Evolutionary conservation across 2,329 filamentous ascomycete genomes (phyloP), one percentile per base, ranked within the genome.

Genomic region (Cryoendolithus antarcticus): DNA sequence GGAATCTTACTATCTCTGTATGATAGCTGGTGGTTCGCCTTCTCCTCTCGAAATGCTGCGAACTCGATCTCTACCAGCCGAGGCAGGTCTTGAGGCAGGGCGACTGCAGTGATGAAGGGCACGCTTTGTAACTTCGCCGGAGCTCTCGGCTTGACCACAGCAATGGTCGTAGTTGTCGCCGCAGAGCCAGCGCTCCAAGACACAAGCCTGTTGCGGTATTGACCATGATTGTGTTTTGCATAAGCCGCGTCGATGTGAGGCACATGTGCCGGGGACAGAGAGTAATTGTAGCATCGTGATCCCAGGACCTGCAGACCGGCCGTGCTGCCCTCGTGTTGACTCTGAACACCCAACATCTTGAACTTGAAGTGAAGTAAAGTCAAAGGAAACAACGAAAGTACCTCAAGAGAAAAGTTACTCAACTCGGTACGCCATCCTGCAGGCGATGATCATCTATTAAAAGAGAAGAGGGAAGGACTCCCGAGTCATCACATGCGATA

Each of bases 11-110:
- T 40, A 31, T 57, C 51, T 29, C 55, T 46, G 42, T 52, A 58
- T 2, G 55, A 58, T 9, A 58, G 49, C 19, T 52, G 45, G 19
- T 58, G 55, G 35, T 57, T 57, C 19, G 49, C 53, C 19, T 48
- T 47, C 41, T 58, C 55, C 19, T 57, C 41, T 35, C 48, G 49
- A 34, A 57, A 58, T 9, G 55, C 55, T 34, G 62, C 57, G 44
- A 67, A 67, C 44, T 67, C 62, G 34, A 65, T 65, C 43, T 65
- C 57, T 6, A 57, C 54, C 9, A 58, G 48, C 21, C 48, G 46
- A 10, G 43, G 48, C 27, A 52, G 47, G 43, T 57, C 55, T n/a
- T 48, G 43, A 24, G 43, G 42, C 24, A 44, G 44, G 29, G 53
- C 55, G 19, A 40, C 37, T 7, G 43, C 38, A 28, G 55, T 40